Percentiles rank a stretch among this genome's conserved stretches.
Evolutionary conservation across 768 basidiomycete species (phyloP).

Genomic region (Pisolithus microcarpus): DNA sequence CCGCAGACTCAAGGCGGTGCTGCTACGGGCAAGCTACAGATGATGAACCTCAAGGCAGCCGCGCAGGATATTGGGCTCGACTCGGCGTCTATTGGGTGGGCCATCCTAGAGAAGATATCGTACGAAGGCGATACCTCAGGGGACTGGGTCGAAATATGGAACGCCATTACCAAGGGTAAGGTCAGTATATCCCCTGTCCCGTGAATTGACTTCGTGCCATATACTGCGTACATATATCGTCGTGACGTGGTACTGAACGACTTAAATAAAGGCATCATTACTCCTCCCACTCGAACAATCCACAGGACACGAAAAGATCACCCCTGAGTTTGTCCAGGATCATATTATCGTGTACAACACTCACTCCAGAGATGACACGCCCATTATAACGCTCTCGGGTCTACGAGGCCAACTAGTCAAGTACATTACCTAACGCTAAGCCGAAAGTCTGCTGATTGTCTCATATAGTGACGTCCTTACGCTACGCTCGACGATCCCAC

Average conservation of each 20-base stretch:
- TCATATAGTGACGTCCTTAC: constrained; percentile 30
- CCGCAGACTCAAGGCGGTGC: constrained; percentile 42
- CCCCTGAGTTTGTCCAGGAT: constrained; percentile 72
- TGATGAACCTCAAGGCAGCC: constrained; percentile 67
- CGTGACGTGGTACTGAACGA: constrained; percentile 1
- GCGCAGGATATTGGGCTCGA: constrained; percentile 65
- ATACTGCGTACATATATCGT: background rate
- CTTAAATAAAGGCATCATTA: constrained; percentile 57
- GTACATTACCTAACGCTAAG: constrained; percentile 35
- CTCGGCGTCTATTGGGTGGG: constrained; percentile 61
- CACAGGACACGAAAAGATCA: constrained; percentile 48
- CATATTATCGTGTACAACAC: constrained; percentile 69
- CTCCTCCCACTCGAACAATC: constrained; percentile 66
- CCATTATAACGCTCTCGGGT: constrained; percentile 76
- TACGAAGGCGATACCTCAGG: constrained; percentile 40
- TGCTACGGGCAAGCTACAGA: constrained; percentile 61
- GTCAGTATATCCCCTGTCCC: constrained; percentile 32
- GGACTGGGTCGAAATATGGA: constrained; percentile 71
- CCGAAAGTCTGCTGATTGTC: constrained; percentile 26
- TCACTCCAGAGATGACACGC: constrained; percentile 37
- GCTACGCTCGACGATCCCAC: constrained; percentile 38
- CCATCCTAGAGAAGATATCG: constrained; percentile 66
- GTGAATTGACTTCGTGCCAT: no score
- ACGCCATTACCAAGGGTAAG: constrained; percentile 55
- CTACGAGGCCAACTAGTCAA: constrained; percentile 62